Evolutionary conservation across 192 early-diverging fungal species (phyloP).

Genomic region (Gryganskiella cystojenkinii): DNA sequence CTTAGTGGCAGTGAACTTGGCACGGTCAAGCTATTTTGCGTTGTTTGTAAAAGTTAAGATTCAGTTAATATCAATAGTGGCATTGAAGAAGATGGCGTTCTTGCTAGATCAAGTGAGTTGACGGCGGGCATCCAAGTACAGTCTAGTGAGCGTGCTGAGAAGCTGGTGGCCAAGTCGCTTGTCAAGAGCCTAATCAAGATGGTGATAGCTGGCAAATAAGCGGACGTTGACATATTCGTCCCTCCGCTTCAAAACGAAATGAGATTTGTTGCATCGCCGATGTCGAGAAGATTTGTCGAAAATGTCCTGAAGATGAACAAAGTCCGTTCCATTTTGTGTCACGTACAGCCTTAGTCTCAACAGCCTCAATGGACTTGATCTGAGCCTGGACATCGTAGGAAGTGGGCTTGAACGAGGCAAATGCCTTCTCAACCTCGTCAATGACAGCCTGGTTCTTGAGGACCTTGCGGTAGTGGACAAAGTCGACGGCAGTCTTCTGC

Average conservation of each 20-base stretch:
- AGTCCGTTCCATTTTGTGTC: neutral
- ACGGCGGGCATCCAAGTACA: no score
- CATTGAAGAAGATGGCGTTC: no score
- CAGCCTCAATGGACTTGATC: slow-evolving; percentile 80
- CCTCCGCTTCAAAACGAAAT: no score
- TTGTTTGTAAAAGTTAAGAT: no score
- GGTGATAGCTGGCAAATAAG: no score
- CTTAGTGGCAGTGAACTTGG: slow-evolving; percentile 86
- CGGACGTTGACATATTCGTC: no score
- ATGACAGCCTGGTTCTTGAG: slow-evolving; percentile 94
- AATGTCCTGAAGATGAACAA: neutral
- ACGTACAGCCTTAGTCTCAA: slow-evolving; percentile 83
- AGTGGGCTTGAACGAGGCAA: slow-evolving; percentile 81
- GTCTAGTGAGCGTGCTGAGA: no score
- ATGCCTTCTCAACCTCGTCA: slow-evolving; percentile 89
- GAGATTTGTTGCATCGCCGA: neutral
- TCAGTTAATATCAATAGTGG: no score
- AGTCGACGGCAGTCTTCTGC: slow-evolving; percentile 85
- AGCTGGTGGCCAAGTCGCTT: no score
- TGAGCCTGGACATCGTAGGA: slow-evolving; percentile 88
- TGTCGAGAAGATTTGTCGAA: neutral
- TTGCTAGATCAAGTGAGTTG: no score
- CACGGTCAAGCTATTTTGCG: slow-evolving; percentile 77
- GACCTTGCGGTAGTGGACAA: slow-evolving; percentile 85
- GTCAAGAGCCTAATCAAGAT: no score